Evolutionary conservation across 2,329 filamentous ascomycete species (phyloP), one percentile per base, ranked within the genome.

Genomic region (Pestalotiopsis sp.): DNA sequence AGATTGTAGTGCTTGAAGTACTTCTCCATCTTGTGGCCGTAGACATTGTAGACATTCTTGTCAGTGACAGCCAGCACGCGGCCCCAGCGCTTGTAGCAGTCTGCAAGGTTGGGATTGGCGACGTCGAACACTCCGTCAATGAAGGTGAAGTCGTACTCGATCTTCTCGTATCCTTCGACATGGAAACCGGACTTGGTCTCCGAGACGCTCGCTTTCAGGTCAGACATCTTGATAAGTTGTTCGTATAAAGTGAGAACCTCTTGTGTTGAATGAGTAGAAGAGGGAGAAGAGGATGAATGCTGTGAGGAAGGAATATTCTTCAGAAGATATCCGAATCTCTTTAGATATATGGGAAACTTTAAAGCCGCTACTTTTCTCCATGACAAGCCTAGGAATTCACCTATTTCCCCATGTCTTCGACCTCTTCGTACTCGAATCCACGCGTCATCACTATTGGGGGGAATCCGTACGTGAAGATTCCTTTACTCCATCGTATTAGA

Each of bases 71-170:
- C 90, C 59, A 93, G 80, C 72, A 88, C 90, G 66, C 91, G 85
- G 39, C 86, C 84, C 90, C 90, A 93, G 70, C 82, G 82, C 74
- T 86, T 81, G 80, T 92, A 93, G 78, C 88, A 90, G 36, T 89
- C 80, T 17, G 90, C 89, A 11, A 93, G 84, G 73, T 92, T 85
- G 17, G 81, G 74, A 74, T 92, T 91, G 71, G 83, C 74, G 57
- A 83, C 74, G 75, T 91, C 82, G 79, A 93, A 93, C 68, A 93
- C 85, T 62, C 87, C 88, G 73, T 93, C 91, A 61, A 93, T 85
- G 79, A 93, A 92, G 67, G 89, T 88, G 78, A 93, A 93, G 80
- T 92, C 90, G 77, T 93, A 93, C 75, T 91, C 88, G 76, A 93
- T 92, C 84, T 92, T 93, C 83, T 93, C 91, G 74, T 92, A 92